Evolutionary conservation across 768 basidiomycete species (phyloP), one percentile per base, ranked within the genome.

Genomic region (Phlebiopsis flavidoalba): DNA sequence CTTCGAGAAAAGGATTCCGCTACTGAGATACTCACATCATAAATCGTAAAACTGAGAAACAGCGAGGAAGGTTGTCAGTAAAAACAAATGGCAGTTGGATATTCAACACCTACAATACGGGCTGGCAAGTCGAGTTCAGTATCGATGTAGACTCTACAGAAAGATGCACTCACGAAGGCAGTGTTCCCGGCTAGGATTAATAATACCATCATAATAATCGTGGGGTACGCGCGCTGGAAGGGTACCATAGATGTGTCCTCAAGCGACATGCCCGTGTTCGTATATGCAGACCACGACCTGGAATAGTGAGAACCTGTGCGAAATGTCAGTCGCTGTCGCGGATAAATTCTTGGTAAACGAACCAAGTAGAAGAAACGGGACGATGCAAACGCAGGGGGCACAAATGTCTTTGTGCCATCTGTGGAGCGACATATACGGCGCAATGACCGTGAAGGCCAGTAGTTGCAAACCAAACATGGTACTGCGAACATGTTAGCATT

Each of bases 121-220:
- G 93, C 92, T 94, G 59, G 50, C 19, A 21, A 36, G 11, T 3
- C 10, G 1, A 48, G 11, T 10, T 58, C 11, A 58, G 47, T 4
- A n/a, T 36, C 54, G 7, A 21, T 49, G 4, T 53, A 24, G 5
- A 33, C 60, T 21, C 8, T 37, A 50, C n/a, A n/a, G n/a, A n/a
- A n/a, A 33, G 51, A 43, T n/a, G n/a, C 14, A 88, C 93, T 80
- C 67, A 96, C 95, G 68, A 93, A 96, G 22, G 84, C 88, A 48
- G 95, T 97, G 70, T 98, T 98, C 10, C 96, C 96, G 53, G 93
- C 94, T 51, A 98, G 72, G 63, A 98, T 89, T 24, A 92, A 75
- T 50, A 94, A 74, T 0, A 85, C 77, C 80, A 94, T 76, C 56
- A 85, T 70, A 31, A 91, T 52, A 59, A 93, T 84, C 87, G 93